These are phyloP conservation scores for Ganoderma multipileum DNA, from an alignment of 1,284 basidiomycete species.

Conservation along the genomic window DNA sequence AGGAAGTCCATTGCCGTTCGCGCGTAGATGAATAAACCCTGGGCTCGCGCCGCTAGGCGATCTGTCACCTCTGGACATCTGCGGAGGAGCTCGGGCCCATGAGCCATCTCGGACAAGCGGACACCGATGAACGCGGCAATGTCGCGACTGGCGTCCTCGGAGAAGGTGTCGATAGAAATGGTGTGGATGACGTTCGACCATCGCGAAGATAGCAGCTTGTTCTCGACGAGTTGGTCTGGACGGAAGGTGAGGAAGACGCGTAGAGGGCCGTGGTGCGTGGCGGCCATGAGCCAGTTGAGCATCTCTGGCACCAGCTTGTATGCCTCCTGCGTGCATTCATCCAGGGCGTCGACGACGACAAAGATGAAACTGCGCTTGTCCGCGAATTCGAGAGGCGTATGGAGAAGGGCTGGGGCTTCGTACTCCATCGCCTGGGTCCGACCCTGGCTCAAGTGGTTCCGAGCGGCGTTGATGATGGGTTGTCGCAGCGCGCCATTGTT, in stretches of 20 bases:
- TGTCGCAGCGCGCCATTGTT: not conserved
- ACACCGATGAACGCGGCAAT: conserved; percentile 13
- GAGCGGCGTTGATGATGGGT: conserved; percentile 2
- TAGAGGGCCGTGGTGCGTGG: not conserved
- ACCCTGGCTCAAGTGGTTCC: not conserved
- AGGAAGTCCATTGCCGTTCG: conserved; percentile 12
- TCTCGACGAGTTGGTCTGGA: not conserved
- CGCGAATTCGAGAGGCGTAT: not conserved
- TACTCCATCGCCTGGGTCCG: conserved; percentile 1
- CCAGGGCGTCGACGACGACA: conserved; percentile 10
- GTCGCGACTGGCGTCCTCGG: conserved; percentile 10
- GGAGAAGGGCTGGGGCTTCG: not conserved
- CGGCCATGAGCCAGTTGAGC: conserved; percentile 2
- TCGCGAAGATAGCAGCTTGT: not conserved
- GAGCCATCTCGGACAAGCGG: conserved; percentile 8
- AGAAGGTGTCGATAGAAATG: conserved; percentile 8
- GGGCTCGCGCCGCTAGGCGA: conserved; percentile 11
- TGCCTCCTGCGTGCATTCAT: conserved; percentile 11
- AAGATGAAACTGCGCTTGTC: not conserved
- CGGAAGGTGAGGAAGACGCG: conserved; percentile 9
- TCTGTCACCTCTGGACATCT: conserved; percentile 9
- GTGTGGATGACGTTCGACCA: conserved; percentile 2
- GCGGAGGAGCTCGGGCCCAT: not conserved
- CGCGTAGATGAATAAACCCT: conserved; percentile 21
- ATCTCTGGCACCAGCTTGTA: conserved; percentile 11